A percentile compares a stretch with the other conserved stretches of the same genome.
phyloP scores from a whole-genome alignment of 177 flowering plant genomes.

The Tripterygium wilfordii region DNA sequence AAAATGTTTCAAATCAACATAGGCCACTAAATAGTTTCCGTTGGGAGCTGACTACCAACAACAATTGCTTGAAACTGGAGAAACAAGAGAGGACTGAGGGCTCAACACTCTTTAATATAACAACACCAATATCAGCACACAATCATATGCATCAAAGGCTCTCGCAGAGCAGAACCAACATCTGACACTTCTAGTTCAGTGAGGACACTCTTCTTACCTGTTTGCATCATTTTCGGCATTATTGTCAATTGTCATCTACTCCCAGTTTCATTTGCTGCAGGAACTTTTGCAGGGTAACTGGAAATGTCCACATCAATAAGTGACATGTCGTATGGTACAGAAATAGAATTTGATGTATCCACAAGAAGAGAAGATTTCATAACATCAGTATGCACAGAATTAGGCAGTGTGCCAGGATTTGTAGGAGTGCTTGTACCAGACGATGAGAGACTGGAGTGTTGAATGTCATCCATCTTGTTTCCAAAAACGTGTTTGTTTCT shows the following conservation, averaged over 20 bases:
- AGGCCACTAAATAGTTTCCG: too few species aligned
- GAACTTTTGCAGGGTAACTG: conserved; percentile 61
- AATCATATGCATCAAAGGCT: not conserved
- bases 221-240: not conserved
- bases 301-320: conserved; percentile 80
- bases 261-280: conserved; percentile 46
- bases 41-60: not conserved
- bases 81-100: not conserved
- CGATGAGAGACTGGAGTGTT: conserved; percentile 55
- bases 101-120: conserved; percentile 1
- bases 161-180: not conserved
- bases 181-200: not conserved
- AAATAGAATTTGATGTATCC: conserved; percentile 43
- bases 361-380: conserved; percentile 62
- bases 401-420: conserved; percentile 14
- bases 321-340: conserved; percentile 63
- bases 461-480: conserved; percentile 65
- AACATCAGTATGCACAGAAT: conserved; percentile 35
- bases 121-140: conserved; percentile 6
- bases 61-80: not conserved
- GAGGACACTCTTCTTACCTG: conserved; percentile 6
- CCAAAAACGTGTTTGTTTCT: conserved; percentile 59
- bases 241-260: conserved; percentile 38
- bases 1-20: too few species aligned
- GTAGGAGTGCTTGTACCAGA: conserved; percentile 55